These are phyloP conservation scores for Metschnikowia koreensis DNA, from an alignment of 805 yeast genomes.

Conservation along the genomic window DNA sequence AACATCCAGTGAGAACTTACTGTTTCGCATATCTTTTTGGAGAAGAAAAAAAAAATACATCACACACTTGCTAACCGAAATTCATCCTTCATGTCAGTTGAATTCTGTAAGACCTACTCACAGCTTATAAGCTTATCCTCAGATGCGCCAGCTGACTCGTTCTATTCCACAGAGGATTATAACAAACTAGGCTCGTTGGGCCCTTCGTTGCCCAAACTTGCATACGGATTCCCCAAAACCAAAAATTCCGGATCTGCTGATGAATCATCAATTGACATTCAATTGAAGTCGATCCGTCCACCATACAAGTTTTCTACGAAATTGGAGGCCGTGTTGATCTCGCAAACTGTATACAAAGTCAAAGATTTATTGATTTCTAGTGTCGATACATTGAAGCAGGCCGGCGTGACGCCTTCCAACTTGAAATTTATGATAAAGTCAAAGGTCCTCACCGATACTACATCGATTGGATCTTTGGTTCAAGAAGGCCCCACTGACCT, in stretches of 20 bases:
- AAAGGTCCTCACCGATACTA: slow-evolving; percentile 56
- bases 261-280: slow-evolving; percentile 22
- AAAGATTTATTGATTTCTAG: slow-evolving; percentile 36
- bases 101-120: slow-evolving; percentile 48
- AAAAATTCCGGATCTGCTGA: background rate
- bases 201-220: slow-evolving; percentile 49
- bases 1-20: background rate
- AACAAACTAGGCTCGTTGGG: slow-evolving; percentile 34
- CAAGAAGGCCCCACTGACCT: slow-evolving; percentile 11
- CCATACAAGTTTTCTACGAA: slow-evolving; percentile 57
- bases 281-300: slow-evolving; percentile 65
- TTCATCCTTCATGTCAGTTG: slow-evolving; percentile 8
- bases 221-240: slow-evolving; percentile 30
- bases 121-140: slow-evolving; percentile 47
- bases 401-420: slow-evolving; percentile 35
- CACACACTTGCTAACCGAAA: background rate
- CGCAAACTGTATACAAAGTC: slow-evolving; percentile 35
- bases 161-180: slow-evolving; percentile 33
- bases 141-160: slow-evolving; percentile 32
- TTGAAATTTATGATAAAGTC: slow-evolving; percentile 58
- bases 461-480: slow-evolving; percentile 31
- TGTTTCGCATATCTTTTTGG: too few species aligned
- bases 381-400: slow-evolving; percentile 24
- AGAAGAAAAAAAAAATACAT: background rate
- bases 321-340: slow-evolving; percentile 23